A percentile compares a stretch with the other conserved stretches of the same genome.
These are phyloP conservation scores for Lotmaria passim DNA, from an alignment of 208 protist genomes.

Conservation along the genomic window DNA sequence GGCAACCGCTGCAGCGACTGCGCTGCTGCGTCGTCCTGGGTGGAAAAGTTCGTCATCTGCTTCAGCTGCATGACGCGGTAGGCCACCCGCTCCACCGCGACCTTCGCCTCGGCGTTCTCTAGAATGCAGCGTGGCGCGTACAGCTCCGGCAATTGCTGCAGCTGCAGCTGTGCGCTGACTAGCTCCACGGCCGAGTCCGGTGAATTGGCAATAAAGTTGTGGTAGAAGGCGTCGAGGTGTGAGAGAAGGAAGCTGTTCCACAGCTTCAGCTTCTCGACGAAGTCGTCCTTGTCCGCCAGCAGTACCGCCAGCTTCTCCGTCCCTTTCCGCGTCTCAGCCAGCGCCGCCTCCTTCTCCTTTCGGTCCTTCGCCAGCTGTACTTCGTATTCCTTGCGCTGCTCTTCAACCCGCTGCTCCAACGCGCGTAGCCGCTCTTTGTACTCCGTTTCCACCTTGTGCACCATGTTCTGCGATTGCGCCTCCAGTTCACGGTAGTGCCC, in stretches of 20 bases:
- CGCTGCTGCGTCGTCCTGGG: constrained; percentile 1
- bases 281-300: constrained; percentile 58
- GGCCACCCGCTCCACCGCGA: constrained; percentile 72
- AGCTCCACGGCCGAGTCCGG: constrained; percentile 60
- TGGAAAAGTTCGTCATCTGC: constrained; percentile 35
- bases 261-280: constrained; percentile 67
- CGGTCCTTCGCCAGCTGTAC: constrained; percentile 48
- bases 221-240: constrained; percentile 67
- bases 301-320: constrained; percentile 58
- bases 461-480: constrained; percentile 51
- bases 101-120: constrained; percentile 74
- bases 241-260: constrained; percentile 82
- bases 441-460: constrained; percentile 69
- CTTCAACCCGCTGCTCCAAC: constrained; percentile 66
- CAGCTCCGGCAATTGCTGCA: constrained; percentile 64
- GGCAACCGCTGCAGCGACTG: not conserved
- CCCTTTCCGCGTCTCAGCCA: constrained; percentile 51
- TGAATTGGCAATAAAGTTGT: constrained; percentile 43
- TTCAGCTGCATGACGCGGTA: constrained; percentile 75
- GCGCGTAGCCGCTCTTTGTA: constrained; percentile 76
- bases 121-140: constrained; percentile 71
- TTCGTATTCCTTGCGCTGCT: constrained; percentile 57
- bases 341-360: constrained; percentile 41
- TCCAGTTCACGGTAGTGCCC: constrained; percentile 60
- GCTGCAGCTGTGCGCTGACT: constrained; percentile 52